Evolutionary conservation across 2,329 filamentous ascomycete species (phyloP), one percentile per base, ranked within the genome.

Genomic region (Setomelanomma holmii): DNA sequence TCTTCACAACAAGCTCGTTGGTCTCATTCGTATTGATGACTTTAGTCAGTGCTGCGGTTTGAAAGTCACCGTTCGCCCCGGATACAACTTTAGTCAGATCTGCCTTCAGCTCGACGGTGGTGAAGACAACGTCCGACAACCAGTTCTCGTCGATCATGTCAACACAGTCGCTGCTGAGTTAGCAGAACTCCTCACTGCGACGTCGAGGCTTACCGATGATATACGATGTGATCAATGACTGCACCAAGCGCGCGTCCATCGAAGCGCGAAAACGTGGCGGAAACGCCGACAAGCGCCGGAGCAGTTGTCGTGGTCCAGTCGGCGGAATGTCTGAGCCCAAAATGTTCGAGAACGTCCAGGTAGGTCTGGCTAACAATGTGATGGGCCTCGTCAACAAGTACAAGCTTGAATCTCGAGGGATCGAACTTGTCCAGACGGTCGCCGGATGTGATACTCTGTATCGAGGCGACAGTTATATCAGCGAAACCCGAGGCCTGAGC

Each of bases 301-400:
- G 55, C 57, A 6, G 50, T 43, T 70, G 74, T 40, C 1, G 34
- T 38, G 10, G 8, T 61, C 70, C 67, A 71, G 70, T 75, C 50
- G 62, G 74, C 58, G 77, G 76, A 64, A 48, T 85, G 75, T 11
- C 80, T 78, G 58, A 96, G 82, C 0, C 87, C 85, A 71, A 99
- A 96, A 73, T 98, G 86, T n/a, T 83, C 79, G 41, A 99, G 79
- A 0, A 87, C 83, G 36, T 84, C 82, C 56, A 96, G 80, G 68
- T 98, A 98, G 6, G 87, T 86, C 1, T 85, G 82, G 0, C 95
- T 90, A 39, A 97, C 93, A 46, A 98, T 96, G 74, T 99, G 95
- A 72, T 99, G 95, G 4, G 93, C 95, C 76, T 99, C 95, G 60
- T 99, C 95, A 4, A 99, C 93, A 2, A 99, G 82, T 0, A 99